These are phyloP conservation scores for Lathyrus sativus DNA, from an alignment of 306 rosid genomes.

Conservation along the genomic window DNA sequence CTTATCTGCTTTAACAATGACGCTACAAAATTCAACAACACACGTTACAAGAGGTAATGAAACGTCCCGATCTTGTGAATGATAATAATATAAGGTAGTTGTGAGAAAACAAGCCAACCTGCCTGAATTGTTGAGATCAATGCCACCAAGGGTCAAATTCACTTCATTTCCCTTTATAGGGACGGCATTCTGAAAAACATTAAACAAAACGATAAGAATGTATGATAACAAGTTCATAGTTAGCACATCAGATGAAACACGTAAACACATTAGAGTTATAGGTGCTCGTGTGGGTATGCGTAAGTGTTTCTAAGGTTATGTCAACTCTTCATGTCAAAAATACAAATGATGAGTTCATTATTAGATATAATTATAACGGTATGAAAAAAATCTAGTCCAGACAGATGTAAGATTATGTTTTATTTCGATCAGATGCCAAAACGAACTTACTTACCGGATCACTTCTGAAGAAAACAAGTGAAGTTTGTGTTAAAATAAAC, in stretches of 20 bases:
- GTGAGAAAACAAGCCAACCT: constrained; percentile 75
- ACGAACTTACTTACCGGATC: constrained; percentile 80
- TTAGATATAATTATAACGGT: not conserved
- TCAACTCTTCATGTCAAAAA: not conserved
- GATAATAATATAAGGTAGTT: constrained; percentile 27
- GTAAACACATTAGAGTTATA: not conserved
- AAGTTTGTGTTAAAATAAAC: constrained; percentile 89
- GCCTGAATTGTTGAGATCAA: constrained; percentile 99
- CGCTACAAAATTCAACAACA: constrained; percentile 60
- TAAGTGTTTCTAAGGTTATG: constrained; percentile 10
- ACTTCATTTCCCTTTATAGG: constrained; percentile 82
- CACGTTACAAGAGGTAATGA: constrained; percentile 41
- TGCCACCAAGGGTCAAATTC: constrained; percentile 97
- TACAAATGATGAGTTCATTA: not conserved
- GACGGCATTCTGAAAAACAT: constrained; percentile 62
- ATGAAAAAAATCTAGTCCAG: not conserved
- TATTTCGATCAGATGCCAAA: not conserved
- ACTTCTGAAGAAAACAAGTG: constrained; percentile 96
- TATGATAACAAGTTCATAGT: constrained; percentile 1
- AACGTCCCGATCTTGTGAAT: constrained; percentile 30
- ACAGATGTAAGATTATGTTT: not conserved
- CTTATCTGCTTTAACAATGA: constrained; percentile 87
- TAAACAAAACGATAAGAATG: constrained; percentile 16
- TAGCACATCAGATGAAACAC: constrained; percentile 2
- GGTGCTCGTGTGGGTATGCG: not conserved